Base-by-base conservation (phyloP, 495 filamentous ascomycete species). In the Xylaria bambusicola region DNA sequence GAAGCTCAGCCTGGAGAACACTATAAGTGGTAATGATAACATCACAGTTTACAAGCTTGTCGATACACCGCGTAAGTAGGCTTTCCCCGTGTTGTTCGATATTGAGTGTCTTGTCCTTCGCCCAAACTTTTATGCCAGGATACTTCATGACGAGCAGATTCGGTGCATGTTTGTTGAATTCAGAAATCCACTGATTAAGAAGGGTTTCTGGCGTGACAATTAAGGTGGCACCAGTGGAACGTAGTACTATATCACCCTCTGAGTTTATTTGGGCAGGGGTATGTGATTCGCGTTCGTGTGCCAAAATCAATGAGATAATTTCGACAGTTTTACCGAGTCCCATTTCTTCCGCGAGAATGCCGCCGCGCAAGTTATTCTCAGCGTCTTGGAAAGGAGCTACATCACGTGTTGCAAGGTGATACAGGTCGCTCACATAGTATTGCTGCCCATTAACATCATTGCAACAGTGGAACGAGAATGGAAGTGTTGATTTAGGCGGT, bases 241-340 rank as follows among this genome's bases (percentile, higher is more conserved):
- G 71, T n/a, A 86, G 62, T n/a, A 73, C 50, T 17, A 65, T 70
- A 1, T 65, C 71, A 6, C 66, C 69, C 29, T 70, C 62, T 12
- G 64, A 24, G 54, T 72, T 73, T 0, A 66, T 53, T 3, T 61
- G 47, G 21, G 58, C 36, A 10, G 48, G 9, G 0, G 63, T 59
- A 5, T 55, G 54, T 15, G 45, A 36, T 4, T 62, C 64, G 18
- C 74, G 78, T 35, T 56, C 75, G 65, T 96, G 86, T 45, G 88
- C 68, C 44, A 81, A 82, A 0, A 96, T 86, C 18, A 97, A 73
- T 2, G 88, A 83, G 45, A 94, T 89, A 50, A 93, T 80, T 70
- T 98, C 94, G 18, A 97, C 83, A 0, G 94, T 97, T 70, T 98
- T 98, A 1, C 94, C 94, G 4, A 98, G 75, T 0, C 93, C 93